Percentiles rank a stretch among this genome's conserved stretches.
Conservation (phyloP, 2,329 filamentous ascomycete genomes). For the Shiraia bambusicola region DNA sequence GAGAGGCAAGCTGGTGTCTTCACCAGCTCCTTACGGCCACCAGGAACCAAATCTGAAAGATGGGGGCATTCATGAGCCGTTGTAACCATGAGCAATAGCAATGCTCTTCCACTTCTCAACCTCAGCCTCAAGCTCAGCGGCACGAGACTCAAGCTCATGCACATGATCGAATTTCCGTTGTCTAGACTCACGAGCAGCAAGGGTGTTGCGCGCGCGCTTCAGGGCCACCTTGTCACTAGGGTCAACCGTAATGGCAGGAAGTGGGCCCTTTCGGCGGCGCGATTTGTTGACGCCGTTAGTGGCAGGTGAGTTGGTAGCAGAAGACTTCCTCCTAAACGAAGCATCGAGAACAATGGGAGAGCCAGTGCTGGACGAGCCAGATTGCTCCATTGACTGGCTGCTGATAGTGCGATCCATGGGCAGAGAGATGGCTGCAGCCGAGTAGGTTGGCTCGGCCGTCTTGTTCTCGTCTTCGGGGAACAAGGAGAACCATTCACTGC, state of each 20-base stretch:
- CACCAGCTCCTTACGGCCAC: constrained; percentile 42
- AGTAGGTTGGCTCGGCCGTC: constrained; percentile 24
- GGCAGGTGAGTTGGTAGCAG: constrained; percentile 50
- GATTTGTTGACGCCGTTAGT: constrained; percentile 69
- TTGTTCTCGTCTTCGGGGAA: constrained; percentile 59
- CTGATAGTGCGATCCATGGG: constrained; percentile 47
- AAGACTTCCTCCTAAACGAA: constrained; percentile 45
- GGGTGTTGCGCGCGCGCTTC: constrained; percentile 91
- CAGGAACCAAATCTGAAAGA: constrained; percentile 30
- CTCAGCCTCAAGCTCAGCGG: constrained; percentile 65
- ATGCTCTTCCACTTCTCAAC: constrained; percentile 47
- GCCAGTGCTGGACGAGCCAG: constrained; percentile 39
- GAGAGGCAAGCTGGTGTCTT: constrained; percentile 31
- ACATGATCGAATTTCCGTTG: constrained; percentile 79
- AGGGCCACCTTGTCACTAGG: constrained; percentile 72
- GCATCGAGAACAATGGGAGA: constrained; percentile 41
- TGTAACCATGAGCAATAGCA: constrained; percentile 43
- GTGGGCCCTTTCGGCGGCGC: constrained; percentile 76
- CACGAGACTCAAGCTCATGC: constrained; percentile 71
- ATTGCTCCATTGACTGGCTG: constrained; percentile 41
- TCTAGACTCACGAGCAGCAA: constrained; percentile 90
- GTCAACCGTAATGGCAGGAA: constrained; percentile 78
- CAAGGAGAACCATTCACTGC: constrained; percentile 68
- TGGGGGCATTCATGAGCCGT: constrained; percentile 37
- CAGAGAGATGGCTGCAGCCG: constrained; percentile 25